phyloP scores from a whole-genome alignment of 192 early-diverging fungal species.

The Umbelopsis sp. region DNA sequence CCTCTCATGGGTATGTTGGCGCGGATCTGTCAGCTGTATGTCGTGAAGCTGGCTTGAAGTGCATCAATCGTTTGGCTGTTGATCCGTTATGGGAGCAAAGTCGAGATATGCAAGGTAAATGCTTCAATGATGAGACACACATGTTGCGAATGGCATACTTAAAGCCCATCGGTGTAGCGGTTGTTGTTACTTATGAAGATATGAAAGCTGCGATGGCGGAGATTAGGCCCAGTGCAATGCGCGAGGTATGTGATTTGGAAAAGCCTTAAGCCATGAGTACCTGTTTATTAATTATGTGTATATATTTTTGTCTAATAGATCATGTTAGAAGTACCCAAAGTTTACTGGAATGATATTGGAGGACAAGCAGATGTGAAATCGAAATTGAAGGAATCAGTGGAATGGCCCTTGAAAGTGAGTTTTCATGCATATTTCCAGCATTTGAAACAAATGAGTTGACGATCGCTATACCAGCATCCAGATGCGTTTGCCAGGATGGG shows the following conservation, averaged over 20 bases:
- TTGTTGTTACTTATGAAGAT: conserved; percentile 48
- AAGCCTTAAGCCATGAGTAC: not conserved
- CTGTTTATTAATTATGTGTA: not conserved
- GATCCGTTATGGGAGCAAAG: not conserved
- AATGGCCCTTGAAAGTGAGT: conserved; percentile 92
- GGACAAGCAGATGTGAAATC: conserved; percentile 93
- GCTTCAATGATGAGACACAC: not conserved
- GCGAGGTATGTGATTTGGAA: conserved; percentile 58
- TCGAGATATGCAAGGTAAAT: not conserved
- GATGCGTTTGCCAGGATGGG: conserved; percentile 87
- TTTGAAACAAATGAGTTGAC: not conserved
- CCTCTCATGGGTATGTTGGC: conserved; percentile 95
- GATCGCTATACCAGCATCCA: conserved; percentile 65
- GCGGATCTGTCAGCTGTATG: conserved; percentile 90
- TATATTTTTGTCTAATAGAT: conserved; percentile 51
- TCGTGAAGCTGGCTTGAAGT: conserved; percentile 84
- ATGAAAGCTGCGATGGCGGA: conserved; percentile 56
- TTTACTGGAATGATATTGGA: conserved; percentile 92
- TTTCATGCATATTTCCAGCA: not conserved
- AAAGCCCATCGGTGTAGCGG: not conserved
- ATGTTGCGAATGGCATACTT: not conserved
- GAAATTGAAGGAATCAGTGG: conserved; percentile 90
- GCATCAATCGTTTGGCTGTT: conserved; percentile 59
- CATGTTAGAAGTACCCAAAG: conserved; percentile 90
- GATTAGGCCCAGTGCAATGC: conserved; percentile 82